phyloP scores from a whole-genome alignment of 2,329 filamentous ascomycete species.

The Plenodomus lindquistii region DNA sequence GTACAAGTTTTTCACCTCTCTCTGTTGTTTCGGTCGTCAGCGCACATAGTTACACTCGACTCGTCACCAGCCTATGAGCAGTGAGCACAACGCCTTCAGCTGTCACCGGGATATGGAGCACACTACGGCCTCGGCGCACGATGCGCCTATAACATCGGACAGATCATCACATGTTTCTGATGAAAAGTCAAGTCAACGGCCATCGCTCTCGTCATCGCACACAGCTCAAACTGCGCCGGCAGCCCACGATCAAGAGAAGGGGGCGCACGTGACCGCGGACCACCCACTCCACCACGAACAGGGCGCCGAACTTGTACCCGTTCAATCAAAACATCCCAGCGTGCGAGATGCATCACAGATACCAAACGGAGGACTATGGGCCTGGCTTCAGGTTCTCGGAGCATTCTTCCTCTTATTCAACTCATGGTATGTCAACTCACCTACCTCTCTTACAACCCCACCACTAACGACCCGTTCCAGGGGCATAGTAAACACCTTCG shows the following conservation, averaged over 20 bases:
- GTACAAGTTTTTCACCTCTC: background rate
- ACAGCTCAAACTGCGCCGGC: conserved; percentile 12
- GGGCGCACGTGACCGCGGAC: conserved; percentile 16
- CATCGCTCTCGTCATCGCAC: conserved; percentile 17
- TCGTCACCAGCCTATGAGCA: background rate
- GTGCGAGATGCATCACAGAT: conserved; percentile 49
- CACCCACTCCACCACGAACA: conserved; percentile 3
- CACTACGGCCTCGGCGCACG: conserved; percentile 5
- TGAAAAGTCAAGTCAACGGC: conserved; percentile 17
- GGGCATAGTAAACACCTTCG: conserved; percentile 54
- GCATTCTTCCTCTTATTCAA: conserved; percentile 56
- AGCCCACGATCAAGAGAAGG: conserved; percentile 13
- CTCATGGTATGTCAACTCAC: conserved; percentile 41
- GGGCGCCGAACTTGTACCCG: conserved; percentile 19
- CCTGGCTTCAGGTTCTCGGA: conserved; percentile 55
- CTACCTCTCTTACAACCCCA: background rate
- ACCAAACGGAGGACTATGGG: conserved; percentile 51
- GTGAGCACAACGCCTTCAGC: background rate
- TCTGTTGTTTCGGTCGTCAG: background rate
- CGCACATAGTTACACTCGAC: background rate
- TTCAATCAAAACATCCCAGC: conserved; percentile 31
- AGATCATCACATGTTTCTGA: conserved; percentile 11
- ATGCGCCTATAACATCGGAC: background rate
- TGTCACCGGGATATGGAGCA: background rate
- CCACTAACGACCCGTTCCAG: conserved; percentile 11